Percentiles rank a stretch among this genome's conserved stretches.
Evolutionary conservation across 2,329 filamentous ascomycete species (phyloP).

Genomic region (Stachybotrys chlorohalonatus): DNA sequence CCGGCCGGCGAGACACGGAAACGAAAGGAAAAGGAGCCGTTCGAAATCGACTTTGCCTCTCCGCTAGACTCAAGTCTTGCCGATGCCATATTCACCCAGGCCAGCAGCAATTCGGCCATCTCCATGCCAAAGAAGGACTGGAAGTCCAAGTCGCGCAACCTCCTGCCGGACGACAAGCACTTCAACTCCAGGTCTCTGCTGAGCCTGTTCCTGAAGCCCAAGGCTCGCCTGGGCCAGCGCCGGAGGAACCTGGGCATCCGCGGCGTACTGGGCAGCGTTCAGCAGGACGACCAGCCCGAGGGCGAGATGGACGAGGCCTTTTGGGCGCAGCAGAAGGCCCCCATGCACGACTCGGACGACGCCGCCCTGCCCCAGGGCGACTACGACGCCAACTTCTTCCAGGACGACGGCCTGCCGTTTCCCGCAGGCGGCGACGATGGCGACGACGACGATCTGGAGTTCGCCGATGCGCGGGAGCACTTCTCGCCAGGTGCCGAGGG

Average conservation of each 20-base stretch:
- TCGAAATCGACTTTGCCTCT: conserved; percentile 83
- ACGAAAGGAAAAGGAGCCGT: conserved; percentile 92
- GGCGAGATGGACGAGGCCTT: conserved; percentile 92
- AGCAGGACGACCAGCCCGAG: conserved; percentile 44
- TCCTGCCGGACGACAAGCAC: conserved; percentile 95
- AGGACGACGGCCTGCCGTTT: conserved; percentile 71
- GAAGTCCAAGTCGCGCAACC: conserved; percentile 86
- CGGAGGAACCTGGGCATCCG: conserved; percentile 41
- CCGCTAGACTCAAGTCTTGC: conserved; percentile 63
- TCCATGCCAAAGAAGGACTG: conserved; percentile 88
- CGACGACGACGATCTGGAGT: conserved; percentile 63
- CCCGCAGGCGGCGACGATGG: conserved; percentile 48
- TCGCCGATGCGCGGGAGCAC: conserved; percentile 72
- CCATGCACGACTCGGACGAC: conserved; percentile 38
- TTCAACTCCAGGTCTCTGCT: conserved; percentile 91
- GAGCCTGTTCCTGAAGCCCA: conserved; percentile 88
- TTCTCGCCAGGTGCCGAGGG: conserved; percentile 58
- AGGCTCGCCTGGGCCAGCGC: conserved; percentile 68
- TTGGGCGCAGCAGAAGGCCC: conserved; percentile 71
- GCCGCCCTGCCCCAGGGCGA: conserved; percentile 57
- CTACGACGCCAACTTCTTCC: conserved; percentile 97
- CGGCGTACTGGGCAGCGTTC: conserved; percentile 32
- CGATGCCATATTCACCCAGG: conserved; percentile 72
- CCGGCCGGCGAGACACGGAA: conserved; percentile 50
- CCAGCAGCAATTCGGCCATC: conserved; percentile 71